Base-by-base conservation (phyloP, 768 basidiomycete species). In the Suillus placidus region DNA sequence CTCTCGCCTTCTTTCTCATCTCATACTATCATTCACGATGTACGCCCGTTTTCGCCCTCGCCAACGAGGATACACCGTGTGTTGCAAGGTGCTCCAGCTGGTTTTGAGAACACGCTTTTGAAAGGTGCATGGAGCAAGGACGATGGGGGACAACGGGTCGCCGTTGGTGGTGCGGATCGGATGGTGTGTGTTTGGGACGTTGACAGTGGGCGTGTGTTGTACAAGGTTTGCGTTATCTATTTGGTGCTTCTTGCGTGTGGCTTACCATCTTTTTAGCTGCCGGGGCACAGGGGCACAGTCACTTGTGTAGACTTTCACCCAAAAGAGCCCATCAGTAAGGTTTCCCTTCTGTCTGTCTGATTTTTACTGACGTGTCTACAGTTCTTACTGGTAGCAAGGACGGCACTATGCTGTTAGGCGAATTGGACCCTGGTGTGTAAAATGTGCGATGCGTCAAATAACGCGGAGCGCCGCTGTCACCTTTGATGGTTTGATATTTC, bases 251-350 rank as follows among this genome's bases (percentile, higher is more conserved):
- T 23, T 60, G 26, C 9, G 18, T 30, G 40, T 60, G 47, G 34
- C 54, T 51, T 20, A 47, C 40, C 40, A 30, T 23, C 42, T 61
- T 26, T 40, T 23, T 66, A 93, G 93, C 84, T 98, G 64, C 94
- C 97, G 45, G 97, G 97, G 16, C 97, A 99, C 77, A 97, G 94
- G 76, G 96, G 97, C 13, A 96, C 96, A 0, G 95, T 99, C 16
- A 95, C 94, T 1, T 82, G 90, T n/a, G 94, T 95, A 0, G 97
- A 97, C 71, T 97, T 97, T 82, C 95, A 97, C 76, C 95, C 97
- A 10, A 94, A 90, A 72, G 95, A 97, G 71, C 96, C 95, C 13
- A 95, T 97, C 76, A 87, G 95, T 97, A 77, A 69, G 95, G 82
- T 13, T 63, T 18, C 18, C 16, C 18, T 60, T 30, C 30, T 47